These are phyloP conservation scores for Crithidia brevicula DNA, from an alignment of 208 protist species.

Conservation along the genomic window DNA sequence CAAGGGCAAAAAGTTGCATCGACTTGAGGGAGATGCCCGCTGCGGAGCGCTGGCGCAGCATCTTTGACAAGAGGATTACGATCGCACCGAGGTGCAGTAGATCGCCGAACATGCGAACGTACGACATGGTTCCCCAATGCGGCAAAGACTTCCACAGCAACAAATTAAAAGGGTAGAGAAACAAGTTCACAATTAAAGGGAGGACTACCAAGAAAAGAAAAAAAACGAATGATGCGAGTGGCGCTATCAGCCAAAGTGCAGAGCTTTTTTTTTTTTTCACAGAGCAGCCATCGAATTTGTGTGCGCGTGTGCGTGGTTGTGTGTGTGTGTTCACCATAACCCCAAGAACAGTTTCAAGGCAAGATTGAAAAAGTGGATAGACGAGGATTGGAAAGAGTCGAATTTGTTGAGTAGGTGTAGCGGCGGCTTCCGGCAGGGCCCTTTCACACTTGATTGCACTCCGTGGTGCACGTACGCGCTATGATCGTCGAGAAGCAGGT, in stretches of 20 bases:
- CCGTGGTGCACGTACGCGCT: too few species aligned
- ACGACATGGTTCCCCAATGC: slow-evolving; percentile 62
- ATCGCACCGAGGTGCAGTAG: slow-evolving; percentile 93
- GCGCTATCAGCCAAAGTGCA: not conserved
- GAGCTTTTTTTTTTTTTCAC: not conserved
- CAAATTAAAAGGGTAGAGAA: not conserved
- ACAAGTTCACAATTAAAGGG: too few species aligned
- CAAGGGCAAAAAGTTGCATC: slow-evolving; percentile 93
- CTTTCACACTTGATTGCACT: too few species aligned
- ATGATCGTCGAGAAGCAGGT: too few species aligned
- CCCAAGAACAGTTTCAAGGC: too few species aligned
- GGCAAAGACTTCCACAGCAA: not conserved
- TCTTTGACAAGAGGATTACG: slow-evolving; percentile 94
- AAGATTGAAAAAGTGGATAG: too few species aligned
- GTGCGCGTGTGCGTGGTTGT: too few species aligned
- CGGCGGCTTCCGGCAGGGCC: too few species aligned
- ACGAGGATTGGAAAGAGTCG: too few species aligned
- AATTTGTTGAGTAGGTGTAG: too few species aligned
- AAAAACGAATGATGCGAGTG: slow-evolving; percentile 16
- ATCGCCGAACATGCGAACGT: slow-evolving; percentile 92
- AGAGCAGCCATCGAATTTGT: too few species aligned
- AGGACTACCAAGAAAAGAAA: not conserved
- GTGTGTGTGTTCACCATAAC: too few species aligned
- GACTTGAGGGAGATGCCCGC: slow-evolving; percentile 95
- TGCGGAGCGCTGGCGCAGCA: slow-evolving; percentile 83